Conservation (phyloP, 2,329 filamentous ascomycete species). For the Nannizzia gypsea region DNA sequence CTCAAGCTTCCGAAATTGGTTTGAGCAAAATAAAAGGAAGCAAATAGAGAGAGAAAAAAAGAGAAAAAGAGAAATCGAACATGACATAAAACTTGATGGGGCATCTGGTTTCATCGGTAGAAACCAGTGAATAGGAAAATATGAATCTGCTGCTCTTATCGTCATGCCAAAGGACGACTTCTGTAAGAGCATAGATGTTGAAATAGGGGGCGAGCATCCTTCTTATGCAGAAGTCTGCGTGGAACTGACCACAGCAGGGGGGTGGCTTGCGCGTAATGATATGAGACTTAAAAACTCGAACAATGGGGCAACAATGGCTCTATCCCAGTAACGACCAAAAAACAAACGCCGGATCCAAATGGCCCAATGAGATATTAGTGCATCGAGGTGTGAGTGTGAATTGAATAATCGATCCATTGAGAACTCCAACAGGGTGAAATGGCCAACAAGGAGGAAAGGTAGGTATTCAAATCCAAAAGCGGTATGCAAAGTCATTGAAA, state of each 20-base stretch:
- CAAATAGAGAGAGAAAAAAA: not conserved
- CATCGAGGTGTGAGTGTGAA: not conserved
- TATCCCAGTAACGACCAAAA: not conserved
- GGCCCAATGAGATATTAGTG: slow-evolving; percentile 1
- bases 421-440: not conserved
- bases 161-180: not conserved
- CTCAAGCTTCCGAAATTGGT: not conserved
- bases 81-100: not conserved
- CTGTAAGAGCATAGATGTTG: too few species aligned
- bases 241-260: not conserved
- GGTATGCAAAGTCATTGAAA: not conserved
- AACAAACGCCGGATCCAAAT: not conserved
- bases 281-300: not conserved
- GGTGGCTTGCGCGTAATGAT: not conserved
- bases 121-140: not conserved
- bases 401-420: not conserved
- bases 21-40: not conserved
- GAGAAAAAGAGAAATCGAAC: not conserved
- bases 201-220: not conserved
- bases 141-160: not conserved
- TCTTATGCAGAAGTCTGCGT: not conserved
- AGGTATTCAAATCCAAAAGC: not conserved
- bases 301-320: not conserved
- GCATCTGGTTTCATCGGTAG: not conserved
- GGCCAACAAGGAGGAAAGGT: not conserved